Percentiles rank a stretch among this genome's conserved stretches.
phyloP scores from a whole-genome alignment of 768 basidiomycete genomes.

The Suillus subalutaceus region DNA sequence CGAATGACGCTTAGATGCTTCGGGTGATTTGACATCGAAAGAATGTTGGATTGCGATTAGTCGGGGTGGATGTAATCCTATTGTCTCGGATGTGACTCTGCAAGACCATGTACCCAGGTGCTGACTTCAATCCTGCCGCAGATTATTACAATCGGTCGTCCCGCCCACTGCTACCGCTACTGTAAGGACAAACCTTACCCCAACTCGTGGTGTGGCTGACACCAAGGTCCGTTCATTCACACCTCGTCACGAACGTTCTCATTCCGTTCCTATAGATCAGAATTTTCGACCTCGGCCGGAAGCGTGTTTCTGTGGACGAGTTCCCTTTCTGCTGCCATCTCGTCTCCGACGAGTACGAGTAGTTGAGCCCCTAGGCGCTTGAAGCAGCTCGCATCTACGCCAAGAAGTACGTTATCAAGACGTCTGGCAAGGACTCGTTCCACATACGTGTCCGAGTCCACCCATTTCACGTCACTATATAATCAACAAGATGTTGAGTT shows the following conservation, averaged over 20 bases:
- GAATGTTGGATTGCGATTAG: too few species aligned
- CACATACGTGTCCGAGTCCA: slow-evolving; percentile 96
- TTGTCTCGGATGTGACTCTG: slow-evolving; percentile 2
- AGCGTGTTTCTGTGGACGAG: slow-evolving; percentile 95
- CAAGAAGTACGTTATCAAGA: slow-evolving; percentile 99
- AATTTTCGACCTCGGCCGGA: slow-evolving; percentile 94
- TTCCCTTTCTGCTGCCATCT: slow-evolving; percentile 98
- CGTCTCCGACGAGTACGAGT: slow-evolving; percentile 98
- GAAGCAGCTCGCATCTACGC: slow-evolving; percentile 99
- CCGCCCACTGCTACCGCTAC: slow-evolving; percentile 97
- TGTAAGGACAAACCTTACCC: slow-evolving; percentile 99
- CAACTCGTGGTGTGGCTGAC: slow-evolving; percentile 97
- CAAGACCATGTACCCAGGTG: not conserved
- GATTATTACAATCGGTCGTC: slow-evolving; percentile 83
- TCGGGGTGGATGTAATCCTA: slow-evolving; percentile 5
- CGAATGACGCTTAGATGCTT: not conserved
- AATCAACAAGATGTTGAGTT: slow-evolving; percentile 99
- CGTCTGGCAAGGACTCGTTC: slow-evolving; percentile 98
- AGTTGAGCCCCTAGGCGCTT: slow-evolving; percentile 92
- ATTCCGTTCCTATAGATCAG: slow-evolving; percentile 66
- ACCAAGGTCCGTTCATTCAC: slow-evolving; percentile 62
- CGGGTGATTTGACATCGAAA: not conserved
- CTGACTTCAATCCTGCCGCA: slow-evolving; percentile 1
- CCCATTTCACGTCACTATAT: slow-evolving; percentile 84
- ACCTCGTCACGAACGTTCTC: not conserved